Percentiles rank a stretch among this genome's conserved stretches.
phyloP scores from a whole-genome alignment of 2,329 filamentous ascomycete genomes.

The Sporothrix pallida region DNA sequence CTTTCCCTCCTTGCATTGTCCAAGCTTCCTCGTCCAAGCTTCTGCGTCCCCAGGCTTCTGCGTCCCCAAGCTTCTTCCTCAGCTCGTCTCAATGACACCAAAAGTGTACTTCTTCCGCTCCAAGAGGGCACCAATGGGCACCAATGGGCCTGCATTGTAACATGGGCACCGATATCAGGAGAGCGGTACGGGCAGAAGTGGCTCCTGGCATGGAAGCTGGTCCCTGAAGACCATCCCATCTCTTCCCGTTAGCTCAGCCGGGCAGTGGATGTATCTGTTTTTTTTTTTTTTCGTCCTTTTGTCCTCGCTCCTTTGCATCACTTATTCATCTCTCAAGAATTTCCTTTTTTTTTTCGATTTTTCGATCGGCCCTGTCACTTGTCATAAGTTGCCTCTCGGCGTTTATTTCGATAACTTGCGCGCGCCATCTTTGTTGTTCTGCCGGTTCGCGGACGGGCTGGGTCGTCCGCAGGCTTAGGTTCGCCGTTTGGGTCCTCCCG shows the following conservation, averaged over 20 bases:
- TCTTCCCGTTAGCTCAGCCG: background rate
- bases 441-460: conserved; percentile 1
- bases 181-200: background rate
- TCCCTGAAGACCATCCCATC: background rate
- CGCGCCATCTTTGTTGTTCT: background rate
- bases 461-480: background rate
- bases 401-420: conserved; percentile 6
- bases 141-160: background rate
- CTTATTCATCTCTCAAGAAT: background rate
- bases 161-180: background rate
- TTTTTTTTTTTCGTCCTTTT: too few species aligned
- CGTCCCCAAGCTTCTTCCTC: background rate
- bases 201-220: conserved; percentile 6
- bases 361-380: background rate
- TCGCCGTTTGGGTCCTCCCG: background rate
- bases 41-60: background rate
- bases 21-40: conserved; percentile 11
- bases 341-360: background rate
- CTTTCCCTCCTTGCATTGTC: background rate
- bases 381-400: background rate
- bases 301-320: background rate
- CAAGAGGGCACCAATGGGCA: background rate
- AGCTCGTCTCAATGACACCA: background rate
- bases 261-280: background rate
- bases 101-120: background rate